phyloP scores from a whole-genome alignment of 2,329 filamentous ascomycete species.

The Cryphonectria japonica region DNA sequence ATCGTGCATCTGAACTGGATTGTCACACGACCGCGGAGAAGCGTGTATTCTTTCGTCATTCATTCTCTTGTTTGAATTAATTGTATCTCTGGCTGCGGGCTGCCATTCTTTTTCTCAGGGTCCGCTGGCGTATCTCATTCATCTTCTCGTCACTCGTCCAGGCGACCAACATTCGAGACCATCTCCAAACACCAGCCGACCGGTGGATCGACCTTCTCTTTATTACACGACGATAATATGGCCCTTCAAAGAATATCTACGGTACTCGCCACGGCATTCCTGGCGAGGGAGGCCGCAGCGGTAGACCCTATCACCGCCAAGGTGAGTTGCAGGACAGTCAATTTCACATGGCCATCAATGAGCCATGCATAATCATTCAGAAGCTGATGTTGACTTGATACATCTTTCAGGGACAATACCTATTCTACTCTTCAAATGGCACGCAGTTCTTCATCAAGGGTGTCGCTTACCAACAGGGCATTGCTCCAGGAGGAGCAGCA shows the following conservation, averaged over 20 bases:
- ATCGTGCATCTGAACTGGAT: neutral
- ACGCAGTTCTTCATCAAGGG: constrained; percentile 80
- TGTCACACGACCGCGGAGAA: neutral
- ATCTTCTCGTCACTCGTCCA: neutral
- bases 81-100: constrained; percentile 5
- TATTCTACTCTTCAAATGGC: constrained; percentile 76
- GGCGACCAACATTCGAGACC: neutral
- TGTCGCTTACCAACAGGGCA: constrained; percentile 91
- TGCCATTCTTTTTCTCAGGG: neutral
- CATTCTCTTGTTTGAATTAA: neutral
- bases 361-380: neutral
- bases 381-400: neutral
- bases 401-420: constrained; percentile 39
- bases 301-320: constrained; percentile 17
- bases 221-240: neutral
- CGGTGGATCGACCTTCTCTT: neutral
- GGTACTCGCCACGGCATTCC: neutral
- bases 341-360: neutral
- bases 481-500: constrained; percentile 48
- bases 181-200: neutral
- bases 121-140: neutral
- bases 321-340: neutral
- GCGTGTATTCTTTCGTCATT: neutral
- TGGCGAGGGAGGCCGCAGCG: neutral
- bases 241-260: neutral